These are phyloP conservation scores for Alternaria postmessia DNA, from an alignment of 2,329 filamentous ascomycete genomes.

Conservation along the genomic window DNA sequence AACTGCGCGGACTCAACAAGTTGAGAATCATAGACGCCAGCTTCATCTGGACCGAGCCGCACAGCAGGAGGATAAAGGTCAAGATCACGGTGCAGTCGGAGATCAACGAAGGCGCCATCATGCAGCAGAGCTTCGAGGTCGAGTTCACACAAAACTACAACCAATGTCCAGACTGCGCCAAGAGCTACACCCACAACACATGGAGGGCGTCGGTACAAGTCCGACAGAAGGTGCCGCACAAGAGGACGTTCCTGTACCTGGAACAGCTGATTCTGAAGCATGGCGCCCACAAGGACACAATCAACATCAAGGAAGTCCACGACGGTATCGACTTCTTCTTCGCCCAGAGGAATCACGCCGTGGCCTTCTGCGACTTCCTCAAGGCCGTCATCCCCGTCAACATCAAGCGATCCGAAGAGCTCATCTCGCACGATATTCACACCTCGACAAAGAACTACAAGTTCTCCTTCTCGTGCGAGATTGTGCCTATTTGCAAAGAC, in stretches of 20 bases:
- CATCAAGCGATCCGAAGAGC: conserved; percentile 85
- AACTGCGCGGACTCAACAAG: conserved; percentile 84
- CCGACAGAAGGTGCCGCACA: conserved; percentile 95
- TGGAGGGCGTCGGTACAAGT: conserved; percentile 96
- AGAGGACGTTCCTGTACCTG: conserved; percentile 82
- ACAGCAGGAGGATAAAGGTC: conserved; percentile 89
- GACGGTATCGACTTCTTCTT: conserved; percentile 98
- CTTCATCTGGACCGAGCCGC: conserved; percentile 98
- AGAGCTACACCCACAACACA: conserved; percentile 95
- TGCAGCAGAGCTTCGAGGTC: conserved; percentile 96
- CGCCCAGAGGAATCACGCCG: conserved; percentile 85
- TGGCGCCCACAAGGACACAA: conserved; percentile 79
- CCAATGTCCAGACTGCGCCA: conserved; percentile 87
- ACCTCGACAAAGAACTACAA: conserved; percentile 93
- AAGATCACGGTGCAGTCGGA: conserved; percentile 91
- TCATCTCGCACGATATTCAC: conserved; percentile 93
- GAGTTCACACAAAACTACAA: conserved; percentile 90
- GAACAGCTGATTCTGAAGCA: conserved; percentile 98
- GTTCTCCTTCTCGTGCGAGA: conserved; percentile 86
- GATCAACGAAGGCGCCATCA: conserved; percentile 69
- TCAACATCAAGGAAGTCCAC: conserved; percentile 97
- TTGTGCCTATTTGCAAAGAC: conserved; percentile 96
- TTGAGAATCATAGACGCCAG: conserved; percentile 93
- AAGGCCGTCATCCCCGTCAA: conserved; percentile 80
- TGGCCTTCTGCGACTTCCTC: conserved; percentile 91